phyloP scores from a whole-genome alignment of 225 moss, liverwort and hornwort genomes.

The Asterella californica region DNA sequence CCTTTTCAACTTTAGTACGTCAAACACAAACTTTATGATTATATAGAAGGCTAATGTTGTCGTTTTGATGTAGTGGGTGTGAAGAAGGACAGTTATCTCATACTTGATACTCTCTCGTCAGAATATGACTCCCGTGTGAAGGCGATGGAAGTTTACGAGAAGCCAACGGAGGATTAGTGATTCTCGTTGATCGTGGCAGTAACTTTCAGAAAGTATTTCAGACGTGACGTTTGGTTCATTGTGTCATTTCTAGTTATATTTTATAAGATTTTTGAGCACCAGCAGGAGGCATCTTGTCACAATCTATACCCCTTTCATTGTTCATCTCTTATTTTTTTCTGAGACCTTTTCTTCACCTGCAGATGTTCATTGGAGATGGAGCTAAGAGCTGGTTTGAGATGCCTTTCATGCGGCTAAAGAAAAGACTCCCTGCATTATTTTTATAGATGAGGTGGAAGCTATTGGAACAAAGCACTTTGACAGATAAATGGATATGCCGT shows the following conservation, averaged over 20 bases:
- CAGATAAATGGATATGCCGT: conserved; percentile 42
- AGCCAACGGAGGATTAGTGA: conserved; percentile 82
- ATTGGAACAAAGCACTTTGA: conserved; percentile 98
- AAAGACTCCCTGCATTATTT: conserved; percentile 95
- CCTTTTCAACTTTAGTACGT: too few species aligned
- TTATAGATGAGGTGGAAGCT: conserved; percentile 98
- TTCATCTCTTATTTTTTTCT: too few species aligned
- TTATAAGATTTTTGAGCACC: not conserved
- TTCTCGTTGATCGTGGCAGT: not conserved
- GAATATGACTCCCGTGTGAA: conserved; percentile 93
- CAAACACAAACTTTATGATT: too few species aligned
- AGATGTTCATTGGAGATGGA: conserved; percentile 99
- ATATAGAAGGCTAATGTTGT: too few species aligned
- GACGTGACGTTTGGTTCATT: not conserved
- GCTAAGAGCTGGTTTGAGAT: conserved; percentile 95
- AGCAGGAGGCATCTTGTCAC: too few species aligned
- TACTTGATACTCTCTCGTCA: conserved; percentile 88
- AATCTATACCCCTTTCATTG: too few species aligned
- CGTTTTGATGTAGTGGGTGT: conserved; percentile 99
- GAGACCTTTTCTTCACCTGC: not conserved
- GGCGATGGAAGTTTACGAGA: conserved; percentile 97
- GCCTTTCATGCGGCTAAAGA: conserved; percentile 91
- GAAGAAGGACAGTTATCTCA: conserved; percentile 94
- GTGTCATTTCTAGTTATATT: too few species aligned
- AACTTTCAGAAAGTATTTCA: not conserved